Base-by-base conservation (phyloP, 2,329 filamentous ascomycete species). In the Colletotrichum tropicale region DNA sequence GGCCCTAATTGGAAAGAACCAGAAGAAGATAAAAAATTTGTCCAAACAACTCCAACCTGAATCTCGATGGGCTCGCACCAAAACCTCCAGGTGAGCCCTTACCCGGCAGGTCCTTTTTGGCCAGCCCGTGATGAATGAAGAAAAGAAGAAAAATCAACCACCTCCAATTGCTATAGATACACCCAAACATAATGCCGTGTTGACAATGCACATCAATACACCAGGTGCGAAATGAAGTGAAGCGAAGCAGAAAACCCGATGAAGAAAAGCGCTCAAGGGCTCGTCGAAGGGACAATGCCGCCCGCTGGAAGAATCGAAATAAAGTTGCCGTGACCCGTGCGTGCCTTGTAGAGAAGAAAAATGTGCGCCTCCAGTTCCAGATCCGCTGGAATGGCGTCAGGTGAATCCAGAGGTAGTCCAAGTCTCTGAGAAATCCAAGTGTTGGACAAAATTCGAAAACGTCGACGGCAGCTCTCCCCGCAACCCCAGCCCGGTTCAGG, bases 341-440 rank as follows among this genome's bases (percentile, higher is more conserved):
- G 32, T 71, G 72, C 72, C 68, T 67, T 67, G 52, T 67, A 48
- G 26, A 74, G 69, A 68, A 73, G 30, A 75, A 55, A 61, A 55
- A n/a, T 61, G 55, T 26, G 55, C 38, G 62, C 69, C 69, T 68
- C 69, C 69, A 67, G 61, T 72, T 67, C 69, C 73, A 64, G 56
- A 28, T 56, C 30, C 15, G 56, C 64, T 67, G 56, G 38, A 72
- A 67, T 62, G 62, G 69, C 73, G 32, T 62, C 32, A 26, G 61
- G 36, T 43, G 55, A 61, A 55, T 18, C 43, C 12, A 36, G 56
- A 67, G 62, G 48, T 18, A n/a, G 58, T 55, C 52, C 48, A 61
- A n/a, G 36, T 65, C 72, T 71, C 67, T 60, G 16, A 32, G 12
- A 32, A 56, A 61, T 60, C 48, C 21, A 66, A 30, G 30, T 38